Base-by-base conservation (phyloP, 768 basidiomycete species). In the Gymnopilus junonius region DNA sequence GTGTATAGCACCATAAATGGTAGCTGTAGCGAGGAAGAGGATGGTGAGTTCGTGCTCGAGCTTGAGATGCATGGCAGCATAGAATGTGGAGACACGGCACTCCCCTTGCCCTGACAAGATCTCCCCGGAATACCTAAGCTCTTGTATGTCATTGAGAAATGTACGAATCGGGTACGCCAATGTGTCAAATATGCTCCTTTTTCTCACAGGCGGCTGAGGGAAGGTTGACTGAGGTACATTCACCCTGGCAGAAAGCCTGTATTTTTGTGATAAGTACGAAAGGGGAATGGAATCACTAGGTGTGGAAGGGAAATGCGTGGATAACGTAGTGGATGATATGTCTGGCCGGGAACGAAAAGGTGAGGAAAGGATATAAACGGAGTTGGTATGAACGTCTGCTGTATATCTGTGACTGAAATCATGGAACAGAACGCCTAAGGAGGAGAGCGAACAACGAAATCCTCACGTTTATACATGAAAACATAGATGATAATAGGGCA, bases 1-100 rank as follows among this genome's bases (percentile, higher is more conserved):
- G 45, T 71, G 71, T 32, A 71, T 67, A 1, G 55, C 62, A 12
- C 72, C 72, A 40, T 69, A 72, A 3, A 55, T 17, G n/a, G 55
- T 58, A 1, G 63, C 64, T 17, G 63, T 46, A 45, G 66, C 17
- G 1, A 58, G 34, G 20, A 56, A 29, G 6, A 39, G 37, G 12
- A 39, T 42, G 17, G 56, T 31, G 2, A 39, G 27, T 29, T 31
- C 42, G 20, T 63, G 40, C 29, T 48, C 15, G 29, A 48, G 39
- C 14, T 35, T n/a, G 27, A 31, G 40, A 4, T 12, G n/a, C 43
- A 27, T 32, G 11, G 62, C 29, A 23, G 62, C 62, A 27, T 63
- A 50, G 23, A 63, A 63, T 34, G 62, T 63, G 2, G 54, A 54
- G 3, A 62, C 54, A 1, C 31, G 61, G 21, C 21, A 31, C 8